phyloP scores from a whole-genome alignment of 2,329 filamentous ascomycete species.

The Fusarium udum region DNA sequence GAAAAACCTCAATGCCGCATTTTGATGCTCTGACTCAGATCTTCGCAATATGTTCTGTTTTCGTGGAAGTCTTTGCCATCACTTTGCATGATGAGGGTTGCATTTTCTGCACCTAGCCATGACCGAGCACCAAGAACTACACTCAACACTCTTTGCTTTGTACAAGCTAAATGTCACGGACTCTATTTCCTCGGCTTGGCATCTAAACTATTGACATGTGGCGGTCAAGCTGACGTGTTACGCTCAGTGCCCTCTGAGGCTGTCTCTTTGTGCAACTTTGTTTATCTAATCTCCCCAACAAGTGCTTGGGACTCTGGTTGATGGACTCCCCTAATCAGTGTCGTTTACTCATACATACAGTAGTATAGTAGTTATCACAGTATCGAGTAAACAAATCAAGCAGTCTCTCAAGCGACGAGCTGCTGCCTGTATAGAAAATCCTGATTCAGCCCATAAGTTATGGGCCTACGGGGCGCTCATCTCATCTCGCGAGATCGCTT shows the following conservation, averaged over 20 bases:
- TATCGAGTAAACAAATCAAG: slow-evolving; percentile 3
- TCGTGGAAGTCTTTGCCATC: background rate
- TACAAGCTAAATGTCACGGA: slow-evolving; percentile 2
- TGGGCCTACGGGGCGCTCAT: slow-evolving; percentile 21
- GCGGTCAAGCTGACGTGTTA: slow-evolving; percentile 30
- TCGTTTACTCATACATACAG: slow-evolving; percentile 1
- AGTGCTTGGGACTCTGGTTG: background rate
- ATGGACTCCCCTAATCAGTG: background rate
- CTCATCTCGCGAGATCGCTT: slow-evolving; percentile 23
- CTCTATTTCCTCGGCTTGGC: slow-evolving; percentile 8
- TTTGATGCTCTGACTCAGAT: slow-evolving; percentile 10
- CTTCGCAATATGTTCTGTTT: background rate
- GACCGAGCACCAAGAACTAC: background rate
- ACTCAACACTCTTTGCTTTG: slow-evolving; percentile 6
- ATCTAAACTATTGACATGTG: slow-evolving; percentile 23
- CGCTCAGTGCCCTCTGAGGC: slow-evolving; percentile 9
- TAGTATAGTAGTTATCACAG: background rate
- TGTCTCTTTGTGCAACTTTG: slow-evolving; percentile 16
- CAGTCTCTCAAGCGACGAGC: slow-evolving; percentile 14
- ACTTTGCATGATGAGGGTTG: slow-evolving; percentile 9
- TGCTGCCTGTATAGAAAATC: background rate
- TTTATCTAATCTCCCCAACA: background rate
- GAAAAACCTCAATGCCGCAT: background rate
- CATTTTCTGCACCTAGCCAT: slow-evolving; percentile 12
- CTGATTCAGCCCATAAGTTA: slow-evolving; percentile 29